Percentiles rank a stretch among this genome's conserved stretches.
These are phyloP conservation scores for Favolaschia claudopus DNA, from an alignment of 768 basidiomycete species.

Conservation along the genomic window DNA sequence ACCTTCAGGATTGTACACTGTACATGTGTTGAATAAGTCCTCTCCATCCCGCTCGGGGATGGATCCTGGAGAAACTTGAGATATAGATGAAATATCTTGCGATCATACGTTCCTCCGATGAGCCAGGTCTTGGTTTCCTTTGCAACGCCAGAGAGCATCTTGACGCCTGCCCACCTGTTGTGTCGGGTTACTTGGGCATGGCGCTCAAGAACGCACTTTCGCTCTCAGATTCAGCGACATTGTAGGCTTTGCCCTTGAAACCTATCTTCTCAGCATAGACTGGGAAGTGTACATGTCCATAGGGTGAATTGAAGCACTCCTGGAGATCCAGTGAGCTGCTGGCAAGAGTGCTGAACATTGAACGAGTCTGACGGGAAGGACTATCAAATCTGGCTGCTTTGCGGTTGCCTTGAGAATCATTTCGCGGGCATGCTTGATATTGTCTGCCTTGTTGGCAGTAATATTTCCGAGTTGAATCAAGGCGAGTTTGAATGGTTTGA, in stretches of 20 bases:
- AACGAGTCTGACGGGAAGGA: conserved; percentile 71
- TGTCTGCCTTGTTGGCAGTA: conserved; percentile 73
- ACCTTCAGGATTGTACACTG: conserved; percentile 88
- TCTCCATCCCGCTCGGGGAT: conserved; percentile 85
- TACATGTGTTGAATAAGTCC: conserved; percentile 92
- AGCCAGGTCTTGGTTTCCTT: conserved; percentile 85
- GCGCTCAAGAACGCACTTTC: conserved; percentile 52
- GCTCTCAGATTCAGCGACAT: conserved; percentile 62
- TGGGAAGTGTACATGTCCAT: conserved; percentile 82
- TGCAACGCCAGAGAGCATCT: conserved; percentile 82
- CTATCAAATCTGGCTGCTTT: conserved; percentile 80
- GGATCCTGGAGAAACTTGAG: conserved; percentile 64
- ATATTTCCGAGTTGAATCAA: conserved; percentile 89
- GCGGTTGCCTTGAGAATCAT: conserved; percentile 75
- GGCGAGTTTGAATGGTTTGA: conserved; percentile 85
- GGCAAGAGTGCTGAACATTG: neutral
- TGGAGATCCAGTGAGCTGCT: conserved; percentile 34
- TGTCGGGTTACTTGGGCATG: neutral
- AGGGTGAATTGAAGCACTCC: conserved; percentile 93
- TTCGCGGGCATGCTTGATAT: conserved; percentile 83
- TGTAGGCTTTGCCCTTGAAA: conserved; percentile 66
- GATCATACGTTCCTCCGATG: conserved; percentile 75
- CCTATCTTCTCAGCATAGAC: conserved; percentile 83
- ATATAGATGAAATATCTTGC: neutral
- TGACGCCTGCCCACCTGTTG: conserved; percentile 49